A percentile compares a stretch with the other conserved stretches of the same genome.
These are phyloP conservation scores for Podaxis rugospora DNA, from an alignment of 768 basidiomycete genomes.

Conservation along the genomic window DNA sequence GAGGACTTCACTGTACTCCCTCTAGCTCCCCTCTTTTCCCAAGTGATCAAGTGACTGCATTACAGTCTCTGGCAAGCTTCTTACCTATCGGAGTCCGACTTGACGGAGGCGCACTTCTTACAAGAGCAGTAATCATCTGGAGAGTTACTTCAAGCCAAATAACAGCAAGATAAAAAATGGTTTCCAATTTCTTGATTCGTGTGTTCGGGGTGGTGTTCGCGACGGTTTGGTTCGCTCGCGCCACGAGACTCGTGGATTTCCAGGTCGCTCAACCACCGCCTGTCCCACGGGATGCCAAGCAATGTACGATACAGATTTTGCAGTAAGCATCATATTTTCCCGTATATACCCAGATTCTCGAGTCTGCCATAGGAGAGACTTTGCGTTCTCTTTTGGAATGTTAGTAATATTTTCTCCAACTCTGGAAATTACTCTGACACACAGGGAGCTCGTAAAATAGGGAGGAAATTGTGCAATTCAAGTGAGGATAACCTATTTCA, in stretches of 20 bases:
- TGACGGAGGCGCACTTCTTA: too few relatives aligned
- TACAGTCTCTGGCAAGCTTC: not conserved
- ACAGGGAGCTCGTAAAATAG: slow-evolving; percentile 26
- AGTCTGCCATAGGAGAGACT: slow-evolving; percentile 44
- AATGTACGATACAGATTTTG: slow-evolving; percentile 63
- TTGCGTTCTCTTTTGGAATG: slow-evolving; percentile 68
- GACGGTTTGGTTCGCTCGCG: slow-evolving; percentile 19
- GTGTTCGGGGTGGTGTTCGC: slow-evolving; percentile 7
- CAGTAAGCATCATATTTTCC: slow-evolving; percentile 32
- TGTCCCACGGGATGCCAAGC: slow-evolving; percentile 52
- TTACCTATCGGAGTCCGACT: slow-evolving; percentile 1
- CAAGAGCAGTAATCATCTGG: not conserved
- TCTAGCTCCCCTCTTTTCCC: slow-evolving; percentile 9
- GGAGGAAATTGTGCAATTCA: slow-evolving; percentile 58
- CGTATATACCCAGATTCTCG: not conserved
- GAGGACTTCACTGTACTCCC: not conserved
- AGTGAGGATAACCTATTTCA: slow-evolving; percentile 27
- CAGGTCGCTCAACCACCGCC: slow-evolving; percentile 73
- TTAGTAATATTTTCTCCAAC: slow-evolving; percentile 25
- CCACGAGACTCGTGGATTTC: slow-evolving; percentile 55
- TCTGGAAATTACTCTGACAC: not conserved
- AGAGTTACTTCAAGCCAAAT: not conserved
- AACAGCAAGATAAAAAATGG: not conserved
- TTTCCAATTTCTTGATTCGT: not conserved
- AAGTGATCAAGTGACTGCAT: not conserved